Evolutionary conservation across 2,329 filamentous ascomycete genomes (phyloP).

Genomic region (Aspergillus pseudoviridinutans): DNA sequence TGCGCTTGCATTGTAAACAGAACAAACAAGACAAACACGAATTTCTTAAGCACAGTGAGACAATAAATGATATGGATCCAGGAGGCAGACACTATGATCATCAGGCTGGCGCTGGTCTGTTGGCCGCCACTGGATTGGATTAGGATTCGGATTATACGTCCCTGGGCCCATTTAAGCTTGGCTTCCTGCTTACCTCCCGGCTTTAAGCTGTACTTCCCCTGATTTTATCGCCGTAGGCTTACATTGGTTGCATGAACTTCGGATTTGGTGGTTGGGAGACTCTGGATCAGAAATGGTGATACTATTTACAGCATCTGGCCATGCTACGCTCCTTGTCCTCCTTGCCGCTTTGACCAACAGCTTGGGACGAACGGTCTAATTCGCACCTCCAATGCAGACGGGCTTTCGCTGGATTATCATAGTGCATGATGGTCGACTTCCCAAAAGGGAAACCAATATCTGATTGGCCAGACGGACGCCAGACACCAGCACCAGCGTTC

Average conservation of each 20-base stretch:
- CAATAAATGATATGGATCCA: too few relatives aligned
- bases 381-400: constrained; percentile 21
- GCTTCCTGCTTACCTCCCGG: constrained; percentile 10
- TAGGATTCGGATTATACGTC: too few relatives aligned
- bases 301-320: constrained; percentile 18
- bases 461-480: too few relatives aligned
- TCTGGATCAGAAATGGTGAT: constrained; percentile 18
- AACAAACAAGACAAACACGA: background rate
- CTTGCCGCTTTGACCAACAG: background rate
- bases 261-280: constrained; percentile 15
- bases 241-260: constrained; percentile 17
- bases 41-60: too few relatives aligned
- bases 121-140: constrained; percentile 19
- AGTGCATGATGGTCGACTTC: too few relatives aligned
- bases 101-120: constrained; percentile 19
- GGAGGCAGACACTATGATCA: constrained; percentile 16
- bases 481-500: too few relatives aligned
- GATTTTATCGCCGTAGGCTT: constrained; percentile 29
- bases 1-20: background rate
- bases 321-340: constrained; percentile 14
- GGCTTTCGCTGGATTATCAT: constrained; percentile 13
- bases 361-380: constrained; percentile 9
- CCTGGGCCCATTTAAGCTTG: too few relatives aligned
- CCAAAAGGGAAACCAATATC: too few relatives aligned
- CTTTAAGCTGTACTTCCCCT: constrained; percentile 20